Conservation (phyloP, 2,329 filamentous ascomycete species). For the Trichoderma gracile region DNA sequence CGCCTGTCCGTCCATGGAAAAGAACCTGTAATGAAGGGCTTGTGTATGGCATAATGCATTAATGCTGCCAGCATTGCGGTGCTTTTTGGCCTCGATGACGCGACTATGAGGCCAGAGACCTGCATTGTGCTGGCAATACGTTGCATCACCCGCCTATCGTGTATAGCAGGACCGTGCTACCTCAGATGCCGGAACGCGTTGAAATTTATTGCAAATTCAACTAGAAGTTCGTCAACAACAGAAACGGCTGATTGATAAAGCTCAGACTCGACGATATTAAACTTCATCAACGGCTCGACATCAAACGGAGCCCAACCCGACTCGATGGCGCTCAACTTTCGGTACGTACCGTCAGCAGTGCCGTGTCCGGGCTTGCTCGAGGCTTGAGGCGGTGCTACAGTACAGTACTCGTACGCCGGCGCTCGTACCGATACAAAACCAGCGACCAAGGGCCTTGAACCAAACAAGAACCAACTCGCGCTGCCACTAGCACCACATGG, state of each 20-base stretch:
- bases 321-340: slow-evolving; percentile 21
- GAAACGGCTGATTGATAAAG: neutral
- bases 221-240: neutral
- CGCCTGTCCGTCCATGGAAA: neutral
- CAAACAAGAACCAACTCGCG: neutral
- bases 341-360: slow-evolving; percentile 25
- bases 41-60: slow-evolving; percentile 3
- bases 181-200: too few relatives aligned
- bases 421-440: neutral
- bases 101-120: slow-evolving; percentile 20
- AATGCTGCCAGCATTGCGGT: neutral
- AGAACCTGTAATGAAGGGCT: neutral
- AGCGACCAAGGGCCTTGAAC: neutral
- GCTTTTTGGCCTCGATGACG: slow-evolving; percentile 4
- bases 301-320: neutral
- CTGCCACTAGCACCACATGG: slow-evolving; percentile 6
- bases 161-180: neutral
- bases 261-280: neutral
- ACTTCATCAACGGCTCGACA: neutral
- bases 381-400: neutral
- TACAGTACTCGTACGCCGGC: too few relatives aligned
- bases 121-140: neutral
- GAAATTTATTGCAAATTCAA: neutral
- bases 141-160: slow-evolving; percentile 15
- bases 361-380: neutral